A percentile compares a stretch with the other conserved stretches of the same genome.
Evolutionary conservation across 805 yeast genomes (phyloP).

Genomic region (Teunomyces cretensis): DNA sequence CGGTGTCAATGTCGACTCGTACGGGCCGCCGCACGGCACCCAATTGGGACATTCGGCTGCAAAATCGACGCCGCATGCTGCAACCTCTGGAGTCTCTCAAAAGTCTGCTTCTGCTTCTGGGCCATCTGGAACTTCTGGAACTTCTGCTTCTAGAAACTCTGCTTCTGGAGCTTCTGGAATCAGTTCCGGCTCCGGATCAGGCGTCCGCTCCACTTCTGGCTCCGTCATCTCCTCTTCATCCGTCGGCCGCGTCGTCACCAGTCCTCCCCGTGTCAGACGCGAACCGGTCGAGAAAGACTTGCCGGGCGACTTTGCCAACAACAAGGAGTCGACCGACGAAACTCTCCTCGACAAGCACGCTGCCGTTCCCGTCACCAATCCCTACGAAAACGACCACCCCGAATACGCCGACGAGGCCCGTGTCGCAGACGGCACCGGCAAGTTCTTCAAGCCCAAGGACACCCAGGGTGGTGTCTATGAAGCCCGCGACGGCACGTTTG

Average conservation of each 20-base stretch:
- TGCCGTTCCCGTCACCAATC: constrained; percentile 3
- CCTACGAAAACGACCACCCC: constrained; percentile 24
- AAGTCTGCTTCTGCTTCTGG: too few species aligned
- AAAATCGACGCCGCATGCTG: neutral
- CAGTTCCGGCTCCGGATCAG: too few species aligned
- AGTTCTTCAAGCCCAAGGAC: constrained; percentile 34
- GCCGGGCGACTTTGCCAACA: constrained; percentile 35
- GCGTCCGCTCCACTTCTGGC: too few species aligned
- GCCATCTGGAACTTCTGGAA: neutral
- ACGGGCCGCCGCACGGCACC: too few species aligned
- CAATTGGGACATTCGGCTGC: neutral
- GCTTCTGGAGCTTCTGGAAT: too few species aligned
- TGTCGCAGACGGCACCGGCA: constrained; percentile 28
- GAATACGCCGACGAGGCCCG: constrained; percentile 30
- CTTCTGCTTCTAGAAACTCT: neutral
- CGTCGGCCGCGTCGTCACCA: constrained; percentile 24
- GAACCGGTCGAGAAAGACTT: constrained; percentile 27
- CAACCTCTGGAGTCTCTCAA: too few species aligned
- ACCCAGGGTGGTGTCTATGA: constrained; percentile 34
- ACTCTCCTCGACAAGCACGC: constrained; percentile 10
- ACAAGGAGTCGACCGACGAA: constrained; percentile 30
- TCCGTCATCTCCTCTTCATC: too few species aligned
- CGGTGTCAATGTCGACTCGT: neutral
- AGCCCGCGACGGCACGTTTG: constrained; percentile 7
- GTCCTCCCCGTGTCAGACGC: constrained; percentile 31